These are phyloP conservation scores for Saccharomyces pastorianus DNA, from an alignment of 1,139 yeast genomes.

Conservation along the genomic window DNA sequence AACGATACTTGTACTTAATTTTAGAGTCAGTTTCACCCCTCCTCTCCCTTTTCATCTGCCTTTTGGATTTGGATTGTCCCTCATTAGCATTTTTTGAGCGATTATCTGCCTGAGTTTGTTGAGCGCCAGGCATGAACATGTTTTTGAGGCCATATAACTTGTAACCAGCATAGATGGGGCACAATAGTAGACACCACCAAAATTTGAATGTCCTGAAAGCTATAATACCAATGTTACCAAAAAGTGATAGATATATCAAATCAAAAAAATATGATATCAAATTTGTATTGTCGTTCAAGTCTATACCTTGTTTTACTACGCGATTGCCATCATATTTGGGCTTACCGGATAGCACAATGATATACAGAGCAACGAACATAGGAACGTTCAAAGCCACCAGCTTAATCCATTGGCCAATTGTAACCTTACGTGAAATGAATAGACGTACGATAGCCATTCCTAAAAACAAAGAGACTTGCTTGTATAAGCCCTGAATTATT, in stretches of 20 bases:
- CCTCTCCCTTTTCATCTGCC: slow-evolving; percentile 30
- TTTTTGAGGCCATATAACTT: slow-evolving; percentile 23
- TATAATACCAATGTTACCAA: slow-evolving; percentile 22
- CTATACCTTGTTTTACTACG: slow-evolving; percentile 21
- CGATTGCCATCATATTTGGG: slow-evolving; percentile 19
- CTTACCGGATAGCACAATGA: slow-evolving; percentile 26
- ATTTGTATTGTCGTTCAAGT: slow-evolving; percentile 22
- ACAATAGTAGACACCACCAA: slow-evolving; percentile 19
- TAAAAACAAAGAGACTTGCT: slow-evolving; percentile 11
- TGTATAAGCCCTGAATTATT: slow-evolving; percentile 8
- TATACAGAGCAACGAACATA: slow-evolving; percentile 19
- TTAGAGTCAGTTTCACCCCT: slow-evolving; percentile 25
- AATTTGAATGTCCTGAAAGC: slow-evolving; percentile 23
- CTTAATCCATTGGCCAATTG: slow-evolving; percentile 8
- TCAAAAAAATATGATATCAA: slow-evolving; percentile 29
- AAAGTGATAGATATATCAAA: slow-evolving; percentile 25
- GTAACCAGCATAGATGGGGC: slow-evolving; percentile 23
- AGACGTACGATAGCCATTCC: slow-evolving; percentile 15
- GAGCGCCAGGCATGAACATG: slow-evolving; percentile 9
- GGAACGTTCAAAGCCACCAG: slow-evolving; percentile 21
- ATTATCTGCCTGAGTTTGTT: slow-evolving; percentile 2
- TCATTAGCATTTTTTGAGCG: slow-evolving; percentile 4
- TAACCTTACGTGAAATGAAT: slow-evolving; percentile 5
- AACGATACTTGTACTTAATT: slow-evolving; percentile 16
- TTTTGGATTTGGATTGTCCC: slow-evolving; percentile 22